Base-by-base conservation (phyloP, 2,329 filamentous ascomycete species). In the Laburnicola sp. region DNA sequence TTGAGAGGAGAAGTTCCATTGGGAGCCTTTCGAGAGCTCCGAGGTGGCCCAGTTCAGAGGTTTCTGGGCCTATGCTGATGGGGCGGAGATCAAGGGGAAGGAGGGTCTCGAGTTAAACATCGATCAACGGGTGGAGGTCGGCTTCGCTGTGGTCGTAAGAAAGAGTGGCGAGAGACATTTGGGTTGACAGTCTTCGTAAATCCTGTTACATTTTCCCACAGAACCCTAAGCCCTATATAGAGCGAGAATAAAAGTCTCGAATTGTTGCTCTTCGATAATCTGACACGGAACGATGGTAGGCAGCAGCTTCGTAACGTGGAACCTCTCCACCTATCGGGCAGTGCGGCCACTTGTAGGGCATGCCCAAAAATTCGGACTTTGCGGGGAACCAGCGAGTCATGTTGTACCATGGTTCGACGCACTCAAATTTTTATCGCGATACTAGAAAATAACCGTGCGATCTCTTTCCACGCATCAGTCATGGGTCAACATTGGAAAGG, bases 11-110 rank as follows among this genome's bases (percentile, higher is more conserved):
- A 23, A 50, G 23, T 50, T 50, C 48, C 26, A 32, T 31, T 45
- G 48, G 41, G 32, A 50, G 48, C 34, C n/a, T 50, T 28, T 31
- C 35, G 41, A 50, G 36, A 50, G n/a, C n/a, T n/a, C n/a, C n/a
- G n/a, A n/a, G n/a, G n/a, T 32, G 48, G 25, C 48, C 48, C 25
- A 50, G 40, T 8, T 45, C 36, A 31, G 11, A 40, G 32, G 27
- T 35, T 32, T 31, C 32, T 40, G 48, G 48, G 11, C 23, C 26
- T 35, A 35, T 25, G 45, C 30, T 4, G 48, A 45, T 45, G 45
- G 4, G 48, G 32, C 23, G 34, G 36, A 50, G 48, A n/a, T 50
- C 16, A 7, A 50, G 36, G 40, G 48, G 48, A 30, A 45, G 31
- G 6, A 45, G 36, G 27, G 32, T 40, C 32, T 50, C 32, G 16